These are phyloP conservation scores for Dittrichia graveolens DNA, from an alignment of 129 eudicot genomes.

Conservation along the genomic window DNA sequence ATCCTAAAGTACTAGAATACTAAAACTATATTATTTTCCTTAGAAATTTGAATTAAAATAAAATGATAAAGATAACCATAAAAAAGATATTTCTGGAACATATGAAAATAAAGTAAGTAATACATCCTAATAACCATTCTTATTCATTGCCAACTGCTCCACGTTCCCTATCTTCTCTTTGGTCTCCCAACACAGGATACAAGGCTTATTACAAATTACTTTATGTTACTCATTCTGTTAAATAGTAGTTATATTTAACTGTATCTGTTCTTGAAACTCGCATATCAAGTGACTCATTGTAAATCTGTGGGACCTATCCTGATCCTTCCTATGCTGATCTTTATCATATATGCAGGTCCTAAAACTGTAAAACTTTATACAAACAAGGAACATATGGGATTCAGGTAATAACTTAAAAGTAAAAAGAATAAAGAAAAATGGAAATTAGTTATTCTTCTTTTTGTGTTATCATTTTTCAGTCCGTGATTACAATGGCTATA, in stretches of 20 bases:
- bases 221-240: neutral
- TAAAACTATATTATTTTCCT: no score
- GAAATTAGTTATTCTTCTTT: neutral
- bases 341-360: conserved; percentile 60
- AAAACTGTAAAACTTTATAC: conserved; percentile 82
- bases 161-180: neutral
- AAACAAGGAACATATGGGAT: conserved; percentile 97
- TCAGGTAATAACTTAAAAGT: conserved; percentile 63
- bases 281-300: neutral
- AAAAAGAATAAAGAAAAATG: neutral
- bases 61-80: no score
- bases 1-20: no score
- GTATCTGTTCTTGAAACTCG: no score
- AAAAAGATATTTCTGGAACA: no score
- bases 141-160: no score
- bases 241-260: neutral
- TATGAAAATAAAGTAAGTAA: no score
- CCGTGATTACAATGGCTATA: conserved; percentile 20
- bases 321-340: conserved; percentile 7
- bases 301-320: neutral
- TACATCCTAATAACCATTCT: no score
- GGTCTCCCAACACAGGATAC: neutral
- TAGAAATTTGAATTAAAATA: no score
- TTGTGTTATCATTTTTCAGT: neutral
- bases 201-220: neutral